Percentiles rank a stretch among this genome's conserved stretches.
Evolutionary conservation across 2,329 filamentous ascomycete species (phyloP).

Genomic region (Truncatella angustata): DNA sequence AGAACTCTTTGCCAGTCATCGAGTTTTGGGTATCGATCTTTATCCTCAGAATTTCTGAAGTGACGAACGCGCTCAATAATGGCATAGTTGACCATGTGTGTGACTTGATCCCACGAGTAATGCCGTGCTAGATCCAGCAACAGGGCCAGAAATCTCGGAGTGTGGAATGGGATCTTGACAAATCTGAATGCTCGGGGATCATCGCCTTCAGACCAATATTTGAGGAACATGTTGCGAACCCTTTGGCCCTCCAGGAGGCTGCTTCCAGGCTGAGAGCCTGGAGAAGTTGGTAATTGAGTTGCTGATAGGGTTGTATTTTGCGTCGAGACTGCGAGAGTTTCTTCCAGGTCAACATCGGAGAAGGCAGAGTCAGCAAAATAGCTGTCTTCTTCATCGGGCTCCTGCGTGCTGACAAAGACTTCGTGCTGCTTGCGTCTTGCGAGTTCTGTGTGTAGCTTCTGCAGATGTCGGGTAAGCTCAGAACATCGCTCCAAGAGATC

Average conservation of each 20-base stretch:
- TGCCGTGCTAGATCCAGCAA: slow-evolving; percentile 1
- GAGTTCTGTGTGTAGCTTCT: neutral
- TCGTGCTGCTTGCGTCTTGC: neutral
- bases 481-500: neutral
- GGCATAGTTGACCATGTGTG: slow-evolving; percentile 2
- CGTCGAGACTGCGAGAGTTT: neutral
- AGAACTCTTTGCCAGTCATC: slow-evolving; percentile 3
- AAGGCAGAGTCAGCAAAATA: neutral
- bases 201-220: neutral
- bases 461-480: slow-evolving; percentile 2
- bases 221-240: neutral
- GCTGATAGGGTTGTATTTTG: neutral
- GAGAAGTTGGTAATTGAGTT: neutral
- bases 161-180: neutral
- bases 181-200: neutral
- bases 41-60: neutral
- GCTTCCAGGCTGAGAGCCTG: neutral
- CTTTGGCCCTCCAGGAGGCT: neutral
- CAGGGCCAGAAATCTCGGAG: neutral
- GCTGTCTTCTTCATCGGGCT: too few species aligned
- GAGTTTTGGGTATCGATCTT: slow-evolving; percentile 3
- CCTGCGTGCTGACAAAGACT: neutral
- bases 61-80: slow-evolving; percentile 6
- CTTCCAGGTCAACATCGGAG: slow-evolving; percentile 3
- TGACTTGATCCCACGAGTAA: slow-evolving; percentile 2